phyloP scores from a whole-genome alignment of 768 basidiomycete genomes.

The Gymnopilus dilepis region DNA sequence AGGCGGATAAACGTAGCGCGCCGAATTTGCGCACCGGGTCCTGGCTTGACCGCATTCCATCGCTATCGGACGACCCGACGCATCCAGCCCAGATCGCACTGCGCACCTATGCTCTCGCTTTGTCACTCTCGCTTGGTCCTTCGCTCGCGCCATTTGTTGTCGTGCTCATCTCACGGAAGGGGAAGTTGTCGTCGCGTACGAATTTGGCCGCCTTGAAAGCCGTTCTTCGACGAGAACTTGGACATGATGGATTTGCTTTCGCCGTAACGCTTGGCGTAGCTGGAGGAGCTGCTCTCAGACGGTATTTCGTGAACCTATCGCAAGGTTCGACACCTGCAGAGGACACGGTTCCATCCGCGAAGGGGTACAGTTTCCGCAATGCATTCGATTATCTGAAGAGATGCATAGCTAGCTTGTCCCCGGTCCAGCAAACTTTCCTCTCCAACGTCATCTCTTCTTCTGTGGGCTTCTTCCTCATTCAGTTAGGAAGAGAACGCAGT shows the following conservation, averaged over 20 bases:
- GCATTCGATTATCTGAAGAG: constrained; percentile 16
- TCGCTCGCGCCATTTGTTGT: constrained; percentile 58
- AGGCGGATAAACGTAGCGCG: not conserved
- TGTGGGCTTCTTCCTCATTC: constrained; percentile 62
- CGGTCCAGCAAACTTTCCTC: constrained; percentile 59
- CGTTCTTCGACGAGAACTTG: constrained; percentile 61
- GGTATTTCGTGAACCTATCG: constrained; percentile 43
- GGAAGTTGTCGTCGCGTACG: constrained; percentile 27
- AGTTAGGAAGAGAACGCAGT: constrained; percentile 47
- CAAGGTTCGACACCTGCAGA: not conserved
- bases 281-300: constrained; percentile 60
- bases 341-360: not conserved
- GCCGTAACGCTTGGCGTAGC: constrained; percentile 68
- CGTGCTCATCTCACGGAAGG: constrained; percentile 27
- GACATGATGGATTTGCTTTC: constrained; percentile 69
- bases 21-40: constrained; percentile 2
- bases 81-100: constrained; percentile 65
- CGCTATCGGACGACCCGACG: constrained; percentile 41
- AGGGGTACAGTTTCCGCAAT: not conserved
- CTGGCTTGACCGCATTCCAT: constrained; percentile 28
- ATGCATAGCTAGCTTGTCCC: constrained; percentile 35
- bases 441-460: constrained; percentile 61
- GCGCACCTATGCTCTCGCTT: constrained; percentile 69
- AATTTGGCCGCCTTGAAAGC: constrained; percentile 35
- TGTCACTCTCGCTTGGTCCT: constrained; percentile 73